Percentiles rank a stretch among this genome's conserved stretches.
Conservation (phyloP, 257 asterid genomes). For the Sherardia arvensis region DNA sequence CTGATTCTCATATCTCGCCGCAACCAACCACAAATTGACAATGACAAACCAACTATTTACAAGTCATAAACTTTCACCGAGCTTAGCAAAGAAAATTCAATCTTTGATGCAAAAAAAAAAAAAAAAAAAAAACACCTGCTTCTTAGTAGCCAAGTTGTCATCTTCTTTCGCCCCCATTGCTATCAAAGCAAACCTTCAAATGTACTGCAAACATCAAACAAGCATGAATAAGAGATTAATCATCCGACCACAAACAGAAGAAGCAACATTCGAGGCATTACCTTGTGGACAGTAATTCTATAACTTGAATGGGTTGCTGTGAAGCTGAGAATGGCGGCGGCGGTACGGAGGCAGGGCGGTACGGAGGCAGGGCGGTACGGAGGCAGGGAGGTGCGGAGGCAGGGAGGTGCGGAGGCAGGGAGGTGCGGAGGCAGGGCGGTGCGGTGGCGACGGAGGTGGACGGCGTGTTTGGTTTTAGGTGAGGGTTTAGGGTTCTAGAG, state of each 20-base stretch:
- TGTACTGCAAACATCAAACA: neutral
- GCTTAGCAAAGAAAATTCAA: neutral
- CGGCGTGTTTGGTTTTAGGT: neutral
- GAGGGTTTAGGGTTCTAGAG: conserved; percentile 5
- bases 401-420: neutral
- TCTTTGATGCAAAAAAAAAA: too few relatives aligned
- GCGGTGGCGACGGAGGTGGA: conserved; percentile 3
- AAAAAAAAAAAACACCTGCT: conserved; percentile 7
- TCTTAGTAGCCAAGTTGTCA: neutral
- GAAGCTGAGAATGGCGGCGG: neutral
- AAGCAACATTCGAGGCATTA: too few relatives aligned
- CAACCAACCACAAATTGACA: neutral
- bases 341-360: neutral
- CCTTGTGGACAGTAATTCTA: too few relatives aligned
- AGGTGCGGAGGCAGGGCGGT: neutral
- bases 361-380: neutral
- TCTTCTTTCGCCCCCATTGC: conserved; percentile 15
- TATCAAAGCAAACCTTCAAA: neutral
- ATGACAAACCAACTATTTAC: neutral
- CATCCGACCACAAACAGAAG: too few relatives aligned
- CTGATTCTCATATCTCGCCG: neutral
- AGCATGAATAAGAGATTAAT: too few relatives aligned
- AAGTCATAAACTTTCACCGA: neutral
- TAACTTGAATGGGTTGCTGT: too few relatives aligned
- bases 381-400: too few relatives aligned